Conservation (phyloP, 805 yeast species). For the Metschnikowia reukaufii region DNA sequence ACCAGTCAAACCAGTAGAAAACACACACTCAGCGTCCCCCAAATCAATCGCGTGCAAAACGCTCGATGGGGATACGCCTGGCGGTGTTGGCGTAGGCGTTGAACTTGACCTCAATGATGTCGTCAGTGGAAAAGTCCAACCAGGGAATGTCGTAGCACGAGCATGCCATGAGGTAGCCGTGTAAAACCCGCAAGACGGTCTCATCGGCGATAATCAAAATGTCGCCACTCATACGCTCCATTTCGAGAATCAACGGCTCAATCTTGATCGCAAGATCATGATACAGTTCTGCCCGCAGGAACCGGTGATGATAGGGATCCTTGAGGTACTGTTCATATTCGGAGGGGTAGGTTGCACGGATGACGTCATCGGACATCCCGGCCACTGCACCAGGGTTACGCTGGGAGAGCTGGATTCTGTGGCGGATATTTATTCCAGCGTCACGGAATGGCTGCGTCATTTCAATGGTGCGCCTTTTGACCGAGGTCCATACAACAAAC, state of each 20-base stretch:
- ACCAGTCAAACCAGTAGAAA: too few species aligned
- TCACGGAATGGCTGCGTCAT: conserved; percentile 70
- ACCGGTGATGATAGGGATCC: conserved; percentile 93
- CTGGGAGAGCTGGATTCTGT: conserved; percentile 82
- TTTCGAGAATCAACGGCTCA: conserved; percentile 89
- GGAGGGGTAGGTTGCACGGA: conserved; percentile 58
- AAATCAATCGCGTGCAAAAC: too few species aligned
- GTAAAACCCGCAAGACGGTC: conserved; percentile 80
- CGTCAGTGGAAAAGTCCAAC: conserved; percentile 74
- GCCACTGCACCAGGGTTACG: conserved; percentile 88
- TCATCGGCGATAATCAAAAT: conserved; percentile 91
- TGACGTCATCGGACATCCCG: conserved; percentile 59
- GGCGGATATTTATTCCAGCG: conserved; percentile 62
- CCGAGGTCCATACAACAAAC: conserved; percentile 93
- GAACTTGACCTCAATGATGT: conserved; percentile 82
- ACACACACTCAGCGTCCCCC: too few species aligned
- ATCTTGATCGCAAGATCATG: conserved; percentile 94
- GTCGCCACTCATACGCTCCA: conserved; percentile 89
- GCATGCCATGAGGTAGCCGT: conserved; percentile 93
- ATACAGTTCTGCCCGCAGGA: conserved; percentile 89
- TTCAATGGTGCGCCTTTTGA: conserved; percentile 78
- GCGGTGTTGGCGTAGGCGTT: conserved; percentile 81
- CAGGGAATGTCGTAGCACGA: conserved; percentile 83
- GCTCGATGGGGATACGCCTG: conserved; percentile 37
- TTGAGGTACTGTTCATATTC: conserved; percentile 63